A percentile compares a stretch with the other conserved stretches of the same genome.
Conservation (phyloP, 2,329 filamentous ascomycete genomes). For the Xylaria sp. region DNA sequence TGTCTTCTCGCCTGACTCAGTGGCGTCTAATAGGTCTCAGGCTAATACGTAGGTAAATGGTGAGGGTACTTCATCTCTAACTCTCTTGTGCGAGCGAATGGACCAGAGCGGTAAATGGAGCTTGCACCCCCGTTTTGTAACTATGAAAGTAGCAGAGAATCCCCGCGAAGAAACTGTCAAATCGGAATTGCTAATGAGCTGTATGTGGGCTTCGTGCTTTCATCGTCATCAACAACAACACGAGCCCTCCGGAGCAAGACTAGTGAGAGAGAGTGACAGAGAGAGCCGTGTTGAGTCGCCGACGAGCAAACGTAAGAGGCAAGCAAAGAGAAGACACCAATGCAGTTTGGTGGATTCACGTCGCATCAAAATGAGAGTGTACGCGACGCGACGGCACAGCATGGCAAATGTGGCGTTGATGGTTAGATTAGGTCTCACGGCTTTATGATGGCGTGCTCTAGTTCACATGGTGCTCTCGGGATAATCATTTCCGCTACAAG, state of each 20-base stretch:
- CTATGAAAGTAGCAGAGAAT: neutral
- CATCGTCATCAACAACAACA: neutral
- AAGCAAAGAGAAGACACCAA: neutral
- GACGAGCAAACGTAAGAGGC: neutral
- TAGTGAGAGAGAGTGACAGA: neutral
- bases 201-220: neutral
- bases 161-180: neutral
- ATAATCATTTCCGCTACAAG: neutral
- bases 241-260: neutral
- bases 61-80: neutral
- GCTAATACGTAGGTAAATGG: neutral
- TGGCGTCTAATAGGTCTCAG: neutral
- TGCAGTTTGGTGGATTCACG: neutral
- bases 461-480: neutral
- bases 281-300: neutral
- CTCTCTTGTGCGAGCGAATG: neutral
- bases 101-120: neutral
- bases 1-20: neutral
- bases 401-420: slow-evolving; percentile 6
- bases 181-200: neutral
- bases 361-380: neutral
- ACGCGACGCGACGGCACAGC: slow-evolving; percentile 6
- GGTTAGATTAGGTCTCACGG: neutral
- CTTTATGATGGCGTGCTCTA: neutral
- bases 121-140: neutral